Base-by-base conservation (phyloP, 2,329 filamentous ascomycete genomes). In the Setomelanomma holmii region DNA sequence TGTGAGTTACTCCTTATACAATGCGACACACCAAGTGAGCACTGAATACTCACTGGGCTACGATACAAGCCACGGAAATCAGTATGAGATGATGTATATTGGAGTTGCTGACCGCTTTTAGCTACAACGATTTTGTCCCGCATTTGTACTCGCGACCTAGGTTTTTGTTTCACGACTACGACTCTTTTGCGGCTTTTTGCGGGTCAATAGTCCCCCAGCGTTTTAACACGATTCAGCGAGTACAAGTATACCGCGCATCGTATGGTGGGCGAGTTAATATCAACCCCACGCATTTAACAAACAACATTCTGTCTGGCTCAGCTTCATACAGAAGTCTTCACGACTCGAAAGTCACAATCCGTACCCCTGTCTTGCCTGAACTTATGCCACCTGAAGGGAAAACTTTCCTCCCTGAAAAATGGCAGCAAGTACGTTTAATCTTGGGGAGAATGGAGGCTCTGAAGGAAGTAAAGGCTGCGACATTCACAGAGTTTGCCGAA, bases 121-220 rank as follows among this genome's bases (percentile, higher is more conserved):
- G 43, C 16, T 45, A 45, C 24, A 36, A 24, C 5, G 43, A 45
- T 16, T 22, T 30, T 11, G 22, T 45, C 4, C 20, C 43, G 2
- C 30, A 35, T 21, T 27, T 45, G 8, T 45, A 45, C 43, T 36
- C 30, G 14, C 20, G 21, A 7, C 43, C 43, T 23, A 45, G 23
- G 8, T 45, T 45, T n/a, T 16, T 36, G 10, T 45, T 45, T 17
- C 30, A 45, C 30, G 43, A 45, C 34, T 38, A 22, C n/a, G 4
- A 35, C 24, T 36, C 43, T 11, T 14, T 45, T 19, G 16, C 34
- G 14, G 17, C 43, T 16, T 45, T 45, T 33, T 23, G 5, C 3
- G 17, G 16, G 6, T 22, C 34, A 4, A 36, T 45, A 6, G 17
- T 45, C 5, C 30, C 43, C n/a, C 8, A 5, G 19, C 43, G 30